Evolutionary conservation across 768 basidiomycete species (phyloP).

Genomic region (Galerina marginata): DNA sequence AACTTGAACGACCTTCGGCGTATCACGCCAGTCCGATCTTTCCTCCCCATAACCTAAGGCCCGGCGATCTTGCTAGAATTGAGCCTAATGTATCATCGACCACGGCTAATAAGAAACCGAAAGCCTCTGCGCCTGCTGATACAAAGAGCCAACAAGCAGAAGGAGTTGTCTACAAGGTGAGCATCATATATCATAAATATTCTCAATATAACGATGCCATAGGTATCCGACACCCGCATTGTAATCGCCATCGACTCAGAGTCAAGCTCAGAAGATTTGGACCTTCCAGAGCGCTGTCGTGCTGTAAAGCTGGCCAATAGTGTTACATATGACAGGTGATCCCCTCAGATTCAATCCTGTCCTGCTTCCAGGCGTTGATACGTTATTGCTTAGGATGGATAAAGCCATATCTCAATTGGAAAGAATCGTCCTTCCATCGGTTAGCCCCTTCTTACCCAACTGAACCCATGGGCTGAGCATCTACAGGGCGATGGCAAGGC

Average conservation of each 20-base stretch:
- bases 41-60: slow-evolving; percentile 89
- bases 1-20: slow-evolving; percentile 82
- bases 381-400: slow-evolving; percentile 71
- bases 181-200: slow-evolving; percentile 11
- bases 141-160: slow-evolving; percentile 54
- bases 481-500: slow-evolving; percentile 43
- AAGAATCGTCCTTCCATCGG: slow-evolving; percentile 29
- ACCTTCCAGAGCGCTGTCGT: slow-evolving; percentile 85
- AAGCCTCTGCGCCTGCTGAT: slow-evolving; percentile 43
- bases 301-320: slow-evolving; percentile 91
- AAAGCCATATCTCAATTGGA: slow-evolving; percentile 75
- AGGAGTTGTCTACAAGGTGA: slow-evolving; percentile 88
- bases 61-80: slow-evolving; percentile 88
- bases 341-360: neutral
- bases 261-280: slow-evolving; percentile 64
- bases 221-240: slow-evolving; percentile 85
- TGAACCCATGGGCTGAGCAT: slow-evolving; percentile 17
- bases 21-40: slow-evolving; percentile 74
- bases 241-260: slow-evolving; percentile 81
- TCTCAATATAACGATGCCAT: neutral
- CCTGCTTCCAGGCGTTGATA: neutral
- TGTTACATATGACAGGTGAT: slow-evolving; percentile 85
- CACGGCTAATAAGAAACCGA: slow-evolving; percentile 47
- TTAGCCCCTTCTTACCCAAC: slow-evolving; percentile 9
- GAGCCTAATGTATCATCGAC: slow-evolving; percentile 66